Base-by-base conservation (phyloP, 768 basidiomycete genomes). In the Kwoniella newhampshirensis region DNA sequence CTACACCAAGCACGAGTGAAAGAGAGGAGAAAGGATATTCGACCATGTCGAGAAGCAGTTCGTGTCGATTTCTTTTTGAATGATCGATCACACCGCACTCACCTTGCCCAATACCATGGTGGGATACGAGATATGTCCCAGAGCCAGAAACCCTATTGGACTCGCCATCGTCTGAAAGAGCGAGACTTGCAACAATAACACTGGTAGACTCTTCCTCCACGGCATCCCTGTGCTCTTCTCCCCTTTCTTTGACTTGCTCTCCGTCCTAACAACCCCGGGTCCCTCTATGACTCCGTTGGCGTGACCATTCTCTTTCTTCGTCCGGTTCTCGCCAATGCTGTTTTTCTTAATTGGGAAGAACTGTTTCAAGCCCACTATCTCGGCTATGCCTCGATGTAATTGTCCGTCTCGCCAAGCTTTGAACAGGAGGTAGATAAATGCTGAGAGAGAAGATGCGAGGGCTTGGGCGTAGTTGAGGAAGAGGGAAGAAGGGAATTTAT, bases 41-140 rank as follows among this genome's bases (percentile, higher is more conserved):
- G 13, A 13, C 32, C n/a, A n/a, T n/a, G n/a, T n/a, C n/a, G n/a
- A n/a, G 6, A 42, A n/a, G 40, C 40, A 42, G 40, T n/a, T 23
- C 40, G 40, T 42, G 36, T 11, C 11, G n/a, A n/a, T n/a, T n/a
- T n/a, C n/a, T n/a, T n/a, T 11, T 37, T n/a, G 36, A n/a, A 9
- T n/a, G 7, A n/a, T 43, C 25, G 15, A n/a, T n/a, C n/a, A n/a
- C n/a, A n/a, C n/a, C n/a, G n/a, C n/a, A 47, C 71, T 62, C 50
- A 75, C 75, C 68, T 98, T 98, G 50, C 90, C 96, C 63, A 98
- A 87, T 30, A 98, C 93, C 89, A 97, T 94, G 41, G 94, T 91
- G 47, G 96, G 96, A 80, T 97, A 98, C 17, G 91, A 91, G 73
- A 99, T 92, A 79, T 94, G 90, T 23, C 89, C 86, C 40, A 98